Base-by-base conservation (phyloP, 495 filamentous ascomycete species). In the Talaromyces ruber region DNA sequence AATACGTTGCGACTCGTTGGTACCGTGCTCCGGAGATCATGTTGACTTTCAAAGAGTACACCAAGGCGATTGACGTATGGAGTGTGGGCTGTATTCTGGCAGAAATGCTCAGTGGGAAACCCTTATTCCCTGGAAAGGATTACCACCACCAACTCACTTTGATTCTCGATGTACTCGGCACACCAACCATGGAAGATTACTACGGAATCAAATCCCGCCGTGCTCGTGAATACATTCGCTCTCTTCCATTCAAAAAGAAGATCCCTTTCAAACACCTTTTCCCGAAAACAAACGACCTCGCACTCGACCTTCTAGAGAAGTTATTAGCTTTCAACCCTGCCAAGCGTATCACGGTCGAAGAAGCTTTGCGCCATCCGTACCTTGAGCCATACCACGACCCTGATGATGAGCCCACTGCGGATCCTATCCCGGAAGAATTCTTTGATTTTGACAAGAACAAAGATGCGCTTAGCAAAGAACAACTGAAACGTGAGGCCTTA, bases 391-490 rank as follows among this genome's bases (percentile, higher is more conserved):
- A 99, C 76, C 95, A 99, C 73, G 95, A 99, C 72, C 95, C 95
- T 16, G 95, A 98, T 66, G 95, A 99, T 74, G 95, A 99, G 84
- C 95, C 95, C 45, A 97, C 91, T 16, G 95, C 95, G 11, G 87
- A 90, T 12, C 92, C 95, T 16, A 99, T 99, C 66, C 95, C 95
- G 0, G 92, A 97, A 69, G 92, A 95, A 69, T 99, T 99, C 83
- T 99, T 99, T 74, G 94, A 98, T 75, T 99, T 99, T 72, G 95
- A 99, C 79, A 96, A 97, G 83, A 94, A 96, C 80, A 99, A 99
- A 87, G 95, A 99, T 74, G 92, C 88, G 63, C 80, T 99, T 65
- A 96, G 89, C 81, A 99, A 99, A 80, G 95, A 99, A 75, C 90
- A 99, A 77, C 74, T 99, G 75, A 97, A 97, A 81, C 69, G 88